phyloP scores from a whole-genome alignment of 1,284 basidiomycete genomes.

The Taiwanofungus camphoratus region DNA sequence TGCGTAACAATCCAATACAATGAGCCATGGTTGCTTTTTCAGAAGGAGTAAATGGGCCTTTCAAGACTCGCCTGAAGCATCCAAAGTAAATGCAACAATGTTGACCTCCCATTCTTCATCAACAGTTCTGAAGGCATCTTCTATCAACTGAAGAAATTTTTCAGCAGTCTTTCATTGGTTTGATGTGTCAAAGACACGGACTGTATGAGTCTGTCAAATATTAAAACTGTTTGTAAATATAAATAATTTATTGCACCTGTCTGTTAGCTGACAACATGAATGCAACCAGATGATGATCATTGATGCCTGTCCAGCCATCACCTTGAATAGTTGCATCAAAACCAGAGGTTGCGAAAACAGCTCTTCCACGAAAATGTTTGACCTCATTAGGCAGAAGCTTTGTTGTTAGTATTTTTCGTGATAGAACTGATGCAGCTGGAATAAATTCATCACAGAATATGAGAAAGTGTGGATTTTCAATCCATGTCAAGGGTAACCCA shows the following conservation, averaged over 20 bases:
- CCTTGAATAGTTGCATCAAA: background rate
- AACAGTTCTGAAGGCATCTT: background rate
- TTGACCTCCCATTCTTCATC: background rate
- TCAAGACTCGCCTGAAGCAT: background rate
- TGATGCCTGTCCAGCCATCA: background rate
- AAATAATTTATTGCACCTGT: background rate
- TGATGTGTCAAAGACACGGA: background rate
- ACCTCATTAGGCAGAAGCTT: background rate
- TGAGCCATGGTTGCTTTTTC: background rate
- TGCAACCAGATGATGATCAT: background rate
- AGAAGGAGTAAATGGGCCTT: background rate
- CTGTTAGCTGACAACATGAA: background rate
- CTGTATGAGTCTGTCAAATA: background rate
- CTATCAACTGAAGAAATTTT: background rate
- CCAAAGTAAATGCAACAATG: background rate
- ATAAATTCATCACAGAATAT: background rate
- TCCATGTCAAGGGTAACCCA: background rate
- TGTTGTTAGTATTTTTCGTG: background rate
- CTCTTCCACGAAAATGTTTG: background rate
- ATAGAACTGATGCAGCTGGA: background rate
- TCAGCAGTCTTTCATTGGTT: background rate
- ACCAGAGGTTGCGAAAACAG: background rate
- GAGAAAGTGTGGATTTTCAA: background rate
- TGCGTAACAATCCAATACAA: background rate
- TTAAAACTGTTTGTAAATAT: background rate